A percentile compares a stretch with the other conserved stretches of the same genome.
Evolutionary conservation across 2,329 filamentous ascomycete genomes (phyloP).

Genomic region (Neocucurbitaria cava): DNA sequence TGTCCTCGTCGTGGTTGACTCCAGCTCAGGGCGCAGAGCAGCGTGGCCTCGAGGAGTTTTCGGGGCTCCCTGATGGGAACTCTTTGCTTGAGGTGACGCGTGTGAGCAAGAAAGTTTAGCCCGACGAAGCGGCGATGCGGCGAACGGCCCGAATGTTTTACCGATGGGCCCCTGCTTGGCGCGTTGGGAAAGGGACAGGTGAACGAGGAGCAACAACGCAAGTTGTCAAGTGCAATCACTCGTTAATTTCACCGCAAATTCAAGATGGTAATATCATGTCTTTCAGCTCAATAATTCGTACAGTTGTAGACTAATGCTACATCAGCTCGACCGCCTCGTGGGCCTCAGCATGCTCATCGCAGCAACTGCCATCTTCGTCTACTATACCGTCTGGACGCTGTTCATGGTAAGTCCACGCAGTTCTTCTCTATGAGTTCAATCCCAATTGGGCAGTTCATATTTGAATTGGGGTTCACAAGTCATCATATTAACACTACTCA

Average conservation of each 20-base stretch:
- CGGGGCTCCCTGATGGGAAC: conserved; percentile 4
- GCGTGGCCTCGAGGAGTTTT: background rate
- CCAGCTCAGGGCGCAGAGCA: background rate
- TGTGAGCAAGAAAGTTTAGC: conserved; percentile 37
- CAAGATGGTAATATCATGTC: conserved; percentile 36
- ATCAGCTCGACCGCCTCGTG: conserved; percentile 89
- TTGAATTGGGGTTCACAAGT: background rate
- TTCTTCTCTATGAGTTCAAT: background rate
- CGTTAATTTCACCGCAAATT: conserved; percentile 19
- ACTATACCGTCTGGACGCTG: conserved; percentile 98
- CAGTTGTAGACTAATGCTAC: conserved; percentile 6
- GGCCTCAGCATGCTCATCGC: conserved; percentile 78
- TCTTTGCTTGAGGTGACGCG: conserved; percentile 12
- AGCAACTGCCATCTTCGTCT: conserved; percentile 77
- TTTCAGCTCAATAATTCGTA: background rate
- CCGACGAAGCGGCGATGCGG: conserved; percentile 12
- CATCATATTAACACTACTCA: conserved; percentile 47
- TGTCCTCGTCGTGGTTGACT: conserved; percentile 10
- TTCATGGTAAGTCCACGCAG: conserved; percentile 74
- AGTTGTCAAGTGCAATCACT: conserved; percentile 20
- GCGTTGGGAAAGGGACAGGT: conserved; percentile 16
- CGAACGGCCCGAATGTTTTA: conserved; percentile 22
- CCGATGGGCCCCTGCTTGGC: conserved; percentile 20
- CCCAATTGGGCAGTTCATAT: background rate
- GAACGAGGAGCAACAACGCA: conserved; percentile 13